Evolutionary conservation across 164 flowering plant genomes (phyloP).

Genomic region (Aristolochia contorta): DNA sequence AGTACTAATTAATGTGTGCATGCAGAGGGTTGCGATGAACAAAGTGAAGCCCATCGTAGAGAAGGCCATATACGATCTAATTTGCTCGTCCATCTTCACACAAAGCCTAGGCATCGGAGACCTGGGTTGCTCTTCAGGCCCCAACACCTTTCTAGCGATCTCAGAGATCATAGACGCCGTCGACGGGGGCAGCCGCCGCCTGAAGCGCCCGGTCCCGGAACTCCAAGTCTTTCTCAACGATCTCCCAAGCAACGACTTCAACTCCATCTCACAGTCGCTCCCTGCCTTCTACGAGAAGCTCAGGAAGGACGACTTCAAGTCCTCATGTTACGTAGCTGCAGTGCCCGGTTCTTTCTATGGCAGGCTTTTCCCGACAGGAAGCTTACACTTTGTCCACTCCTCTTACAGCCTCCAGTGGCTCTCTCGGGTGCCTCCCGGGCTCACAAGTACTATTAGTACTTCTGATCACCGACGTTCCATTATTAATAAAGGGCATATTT

Average conservation of each 20-base stretch:
- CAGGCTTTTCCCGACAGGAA: slow-evolving; percentile 36
- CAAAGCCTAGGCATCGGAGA: slow-evolving; percentile 32
- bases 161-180: slow-evolving; percentile 24
- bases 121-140: slow-evolving; percentile 68
- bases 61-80: slow-evolving; percentile 27
- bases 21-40: not conserved
- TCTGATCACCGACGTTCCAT: no score
- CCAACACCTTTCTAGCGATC: slow-evolving; percentile 37
- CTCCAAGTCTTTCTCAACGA: slow-evolving; percentile 42
- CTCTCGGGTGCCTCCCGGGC: slow-evolving; percentile 3
- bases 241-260: slow-evolving; percentile 50
- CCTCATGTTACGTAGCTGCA: slow-evolving; percentile 36
- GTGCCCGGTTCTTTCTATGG: slow-evolving; percentile 55
- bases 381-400: slow-evolving; percentile 46
- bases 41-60: slow-evolving; percentile 17
- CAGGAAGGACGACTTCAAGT: slow-evolving; percentile 5
- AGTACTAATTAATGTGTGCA: not conserved
- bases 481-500: slow-evolving; percentile 16
- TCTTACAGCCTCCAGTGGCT: slow-evolving; percentile 52
- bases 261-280: slow-evolving; percentile 29
- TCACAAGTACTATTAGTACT: not conserved
- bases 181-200: slow-evolving; percentile 1
- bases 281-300: slow-evolving; percentile 20
- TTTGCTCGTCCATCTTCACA: slow-evolving; percentile 11
- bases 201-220: slow-evolving; percentile 20